A percentile compares a stretch with the other conserved stretches of the same genome.
phyloP scores from a whole-genome alignment of 192 early-diverging fungal species.

The Coemansia sp. region DNA sequence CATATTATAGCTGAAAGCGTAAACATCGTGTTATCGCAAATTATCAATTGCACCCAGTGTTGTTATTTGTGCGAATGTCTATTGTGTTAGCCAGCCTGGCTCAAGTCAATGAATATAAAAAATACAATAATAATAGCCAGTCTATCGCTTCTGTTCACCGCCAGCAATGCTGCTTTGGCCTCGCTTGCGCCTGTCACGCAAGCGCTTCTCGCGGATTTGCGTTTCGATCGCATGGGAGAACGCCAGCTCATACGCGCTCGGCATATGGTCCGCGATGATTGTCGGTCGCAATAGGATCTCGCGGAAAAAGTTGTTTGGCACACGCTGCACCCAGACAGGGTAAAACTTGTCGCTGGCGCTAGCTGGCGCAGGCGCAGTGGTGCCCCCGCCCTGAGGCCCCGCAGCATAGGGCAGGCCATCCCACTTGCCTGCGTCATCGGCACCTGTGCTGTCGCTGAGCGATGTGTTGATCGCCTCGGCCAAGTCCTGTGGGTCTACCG shows the following conservation, averaged over 20 bases:
- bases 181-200: constrained; percentile 26
- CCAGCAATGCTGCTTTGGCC: constrained; percentile 13
- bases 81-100: background rate
- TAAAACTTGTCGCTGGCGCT: constrained; percentile 31
- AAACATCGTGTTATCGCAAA: too few species aligned
- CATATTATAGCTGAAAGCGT: too few species aligned
- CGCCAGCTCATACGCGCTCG: constrained; percentile 54
- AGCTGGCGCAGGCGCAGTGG: constrained; percentile 1
- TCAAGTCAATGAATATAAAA: background rate
- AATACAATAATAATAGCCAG: background rate
- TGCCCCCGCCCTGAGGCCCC: background rate
- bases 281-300: constrained; percentile 51
- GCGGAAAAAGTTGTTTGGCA: constrained; percentile 35
- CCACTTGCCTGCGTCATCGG: background rate
- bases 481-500: constrained; percentile 34
- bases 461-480: constrained; percentile 53
- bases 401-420: background rate
- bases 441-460: constrained; percentile 4
- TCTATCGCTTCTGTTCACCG: background rate
- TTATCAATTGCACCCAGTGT: too few species aligned
- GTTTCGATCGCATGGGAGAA: constrained; percentile 53
- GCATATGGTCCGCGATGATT: constrained; percentile 55
- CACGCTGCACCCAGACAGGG: constrained; percentile 46
- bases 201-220: constrained; percentile 47
- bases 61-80: background rate